Conservation (phyloP, 164 flowering plant genomes). For the Euptelea pleiosperma region DNA sequence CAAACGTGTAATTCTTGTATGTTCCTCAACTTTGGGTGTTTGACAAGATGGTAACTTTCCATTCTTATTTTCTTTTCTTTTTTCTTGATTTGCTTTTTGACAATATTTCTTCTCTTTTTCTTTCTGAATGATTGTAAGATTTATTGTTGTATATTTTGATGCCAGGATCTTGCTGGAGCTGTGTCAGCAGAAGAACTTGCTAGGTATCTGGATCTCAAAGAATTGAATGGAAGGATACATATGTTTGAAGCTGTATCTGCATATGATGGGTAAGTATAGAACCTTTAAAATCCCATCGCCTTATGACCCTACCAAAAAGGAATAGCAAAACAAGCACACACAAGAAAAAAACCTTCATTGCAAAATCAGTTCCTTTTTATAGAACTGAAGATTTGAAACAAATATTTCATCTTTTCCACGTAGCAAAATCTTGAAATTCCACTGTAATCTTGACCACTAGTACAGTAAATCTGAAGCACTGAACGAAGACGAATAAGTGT, state of each 20-base stretch:
- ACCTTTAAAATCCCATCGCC: not conserved
- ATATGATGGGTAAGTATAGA: constrained; percentile 71
- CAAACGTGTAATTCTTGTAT: too few relatives aligned
- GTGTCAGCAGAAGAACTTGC: constrained; percentile 81
- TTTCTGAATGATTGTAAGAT: not conserved
- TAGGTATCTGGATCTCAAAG: constrained; percentile 84
- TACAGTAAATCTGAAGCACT: too few relatives aligned
- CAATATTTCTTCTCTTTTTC: too few relatives aligned
- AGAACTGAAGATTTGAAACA: not conserved
- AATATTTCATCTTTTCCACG: not conserved
- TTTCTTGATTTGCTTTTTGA: too few relatives aligned
- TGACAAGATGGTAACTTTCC: too few relatives aligned
- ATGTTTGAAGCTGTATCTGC: constrained; percentile 90
- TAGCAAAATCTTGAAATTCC: too few relatives aligned
- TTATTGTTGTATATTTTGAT: constrained; percentile 12
- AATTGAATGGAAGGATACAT: constrained; percentile 78
- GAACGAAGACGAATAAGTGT: too few relatives aligned
- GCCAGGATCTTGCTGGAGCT: constrained; percentile 80
- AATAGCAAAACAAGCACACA: too few relatives aligned
- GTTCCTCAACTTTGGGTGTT: too few relatives aligned
- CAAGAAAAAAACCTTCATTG: not conserved
- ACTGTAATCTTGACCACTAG: too few relatives aligned
- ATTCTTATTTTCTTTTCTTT: too few relatives aligned
- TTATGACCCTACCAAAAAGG: not conserved
- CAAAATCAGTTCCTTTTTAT: not conserved